phyloP scores from a whole-genome alignment of 1,284 basidiomycete species.

The Veloboletus limbatus region DNA sequence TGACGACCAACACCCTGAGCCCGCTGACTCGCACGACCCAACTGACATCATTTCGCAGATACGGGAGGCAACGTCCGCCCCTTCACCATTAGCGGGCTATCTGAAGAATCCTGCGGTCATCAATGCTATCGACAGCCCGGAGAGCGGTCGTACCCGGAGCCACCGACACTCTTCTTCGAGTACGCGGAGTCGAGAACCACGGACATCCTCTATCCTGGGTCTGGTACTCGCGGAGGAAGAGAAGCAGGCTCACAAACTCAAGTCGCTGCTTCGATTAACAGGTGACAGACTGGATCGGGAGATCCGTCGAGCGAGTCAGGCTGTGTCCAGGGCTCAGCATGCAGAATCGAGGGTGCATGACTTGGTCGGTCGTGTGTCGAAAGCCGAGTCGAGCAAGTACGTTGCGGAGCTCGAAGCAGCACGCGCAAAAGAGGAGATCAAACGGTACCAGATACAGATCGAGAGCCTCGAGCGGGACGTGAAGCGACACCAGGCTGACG shows the following conservation, averaged over 20 bases:
- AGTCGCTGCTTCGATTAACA: constrained; percentile 50
- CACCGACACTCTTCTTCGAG: constrained; percentile 26
- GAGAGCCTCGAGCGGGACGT: constrained; percentile 51
- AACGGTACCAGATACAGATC: constrained; percentile 46
- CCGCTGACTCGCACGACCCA: constrained; percentile 2
- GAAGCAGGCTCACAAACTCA: constrained; percentile 55
- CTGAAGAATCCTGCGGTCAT: constrained; percentile 32
- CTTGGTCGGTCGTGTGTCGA: constrained; percentile 35
- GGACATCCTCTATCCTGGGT: constrained; percentile 25
- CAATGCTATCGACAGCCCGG: constrained; percentile 25
- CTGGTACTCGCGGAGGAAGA: constrained; percentile 61
- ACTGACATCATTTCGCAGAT: constrained; percentile 36
- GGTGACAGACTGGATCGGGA: constrained; percentile 58
- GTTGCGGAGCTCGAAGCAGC: constrained; percentile 45
- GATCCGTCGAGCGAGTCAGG: constrained; percentile 50
- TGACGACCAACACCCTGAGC: constrained; percentile 15
- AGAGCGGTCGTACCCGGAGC: constrained; percentile 15
- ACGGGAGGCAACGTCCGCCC: constrained; percentile 35
- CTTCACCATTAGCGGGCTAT: constrained; percentile 30
- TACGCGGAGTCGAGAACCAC: constrained; percentile 25
- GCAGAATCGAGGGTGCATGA: constrained; percentile 52
- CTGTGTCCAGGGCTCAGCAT: constrained; percentile 48
- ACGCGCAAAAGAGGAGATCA: constrained; percentile 48
- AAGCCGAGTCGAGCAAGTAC: constrained; percentile 48
- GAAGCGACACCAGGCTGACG: constrained; percentile 41